Base-by-base conservation (phyloP, 1,139 yeast genomes). In the Kodamaea anthophila region DNA sequence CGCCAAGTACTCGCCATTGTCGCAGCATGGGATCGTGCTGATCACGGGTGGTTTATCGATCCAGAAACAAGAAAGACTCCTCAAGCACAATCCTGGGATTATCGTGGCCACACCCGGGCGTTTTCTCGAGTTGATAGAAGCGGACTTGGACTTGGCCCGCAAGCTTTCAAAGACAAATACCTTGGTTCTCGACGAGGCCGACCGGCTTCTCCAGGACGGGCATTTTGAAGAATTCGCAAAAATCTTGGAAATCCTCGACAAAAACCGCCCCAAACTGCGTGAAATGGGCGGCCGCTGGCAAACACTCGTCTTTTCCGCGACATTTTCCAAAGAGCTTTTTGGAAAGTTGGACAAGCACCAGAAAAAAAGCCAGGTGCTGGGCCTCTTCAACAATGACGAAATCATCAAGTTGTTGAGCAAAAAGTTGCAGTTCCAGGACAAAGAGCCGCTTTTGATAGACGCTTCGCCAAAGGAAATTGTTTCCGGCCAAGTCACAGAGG, bases 91-190 rank as follows among this genome's bases (percentile, higher is more conserved):
- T 6, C 94, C 97, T 1, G 87, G 82, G 4, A 72, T 91, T 15
- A 61, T 93, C 13, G 93, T 93, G 19, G 97, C 96, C 2, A 93
- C 98, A 0, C 98, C 99, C 0, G 99, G 99, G 24, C 74, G 99
- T 41, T 77, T 85, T 50, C 65, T 87, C 34, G 98, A 93, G 50
- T 55, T 91, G 20, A 47, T 91, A 23, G 84, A 82, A 51, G 77
- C 77, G 39, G 74, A 77, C 36, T 63, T 64, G 18, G 71, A 65
- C 1, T 42, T 77, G 21, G 65, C 77, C 6, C 58, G 63, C 15
- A 65, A 77, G 46, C 62, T 87, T 40, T 70, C 82, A 10, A 60
- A 73, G 15, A 67, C 85, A 8, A 86, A 84, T 34, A 68, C 77
- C 5, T 51, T 91, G 7, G 95, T 88, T 1, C 65, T 88, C 24